Evolutionary conservation across 352 stramenopile species (phyloP), one percentile per base, ranked within the genome.

Genomic region (Elongisporangium senticosum): DNA sequence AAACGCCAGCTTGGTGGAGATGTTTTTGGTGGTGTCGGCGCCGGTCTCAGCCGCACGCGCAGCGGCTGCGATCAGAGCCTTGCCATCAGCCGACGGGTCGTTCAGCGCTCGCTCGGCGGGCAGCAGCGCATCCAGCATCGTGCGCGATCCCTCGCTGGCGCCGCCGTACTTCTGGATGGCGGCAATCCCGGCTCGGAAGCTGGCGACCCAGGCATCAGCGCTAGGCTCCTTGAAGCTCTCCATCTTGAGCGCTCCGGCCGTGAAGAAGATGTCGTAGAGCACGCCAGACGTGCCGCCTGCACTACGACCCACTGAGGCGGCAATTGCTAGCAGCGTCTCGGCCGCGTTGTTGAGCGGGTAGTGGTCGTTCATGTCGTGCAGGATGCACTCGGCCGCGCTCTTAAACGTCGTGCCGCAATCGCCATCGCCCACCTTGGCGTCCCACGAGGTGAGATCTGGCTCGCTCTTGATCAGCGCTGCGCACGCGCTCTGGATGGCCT

Each of bases 361-460:
- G 49, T 75, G 62, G 49, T 57, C 55, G 21, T 67, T 70, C 39
- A 95, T 26, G 49, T 87, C 83, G 6, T 76, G 56, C 15, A 93
- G 75, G 21, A 99, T 83, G 20, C 89, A 78, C 28, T 91, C 75
- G 14, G 96, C 95, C 14, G 96, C 97, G 28, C 85, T 85, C 72
- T 96, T 87, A 71, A 99, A 97, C 4, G 96, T 99, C 17, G 89
- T 91, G 19, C 97, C 97, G 65, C 96, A 99, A 71, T 99, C 97
- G 21, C 97, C 96, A 65, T 99, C 97, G 47, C 97, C 97, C 19
- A 98, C 96, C 71, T 90, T 98, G 1, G 80, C 83, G 72, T 99
- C 97, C 82, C 93, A 98, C 56, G 86, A 87, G 2, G 93, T 99
- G 7, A 99, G 72, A 40, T 96, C 64, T 7, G 83, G 66, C 72